Conservation (phyloP, 805 yeast species). For the Myxozyma vanderwaltii region DNA sequence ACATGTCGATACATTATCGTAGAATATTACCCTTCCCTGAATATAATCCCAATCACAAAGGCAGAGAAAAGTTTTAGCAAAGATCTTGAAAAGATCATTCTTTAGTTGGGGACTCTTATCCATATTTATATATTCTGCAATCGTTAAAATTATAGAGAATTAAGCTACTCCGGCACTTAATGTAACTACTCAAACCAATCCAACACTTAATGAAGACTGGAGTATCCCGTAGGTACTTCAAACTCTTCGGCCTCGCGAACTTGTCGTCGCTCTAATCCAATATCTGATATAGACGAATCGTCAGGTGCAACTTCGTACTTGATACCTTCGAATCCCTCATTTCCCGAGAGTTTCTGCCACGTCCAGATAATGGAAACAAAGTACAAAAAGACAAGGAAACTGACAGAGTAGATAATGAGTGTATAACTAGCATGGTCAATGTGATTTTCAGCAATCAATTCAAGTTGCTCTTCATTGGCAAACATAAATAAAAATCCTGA, state of each 20-base stretch:
- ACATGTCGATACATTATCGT: too few relatives aligned
- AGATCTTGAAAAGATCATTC: too few relatives aligned
- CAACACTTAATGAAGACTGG: background rate
- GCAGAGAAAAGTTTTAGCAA: too few relatives aligned
- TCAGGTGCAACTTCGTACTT: conserved; percentile 30
- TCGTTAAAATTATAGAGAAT: too few relatives aligned
- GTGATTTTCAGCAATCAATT: conserved; percentile 66
- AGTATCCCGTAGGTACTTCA: conserved; percentile 11
- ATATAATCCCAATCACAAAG: too few relatives aligned
- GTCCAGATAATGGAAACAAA: conserved; percentile 43
- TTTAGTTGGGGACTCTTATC: too few relatives aligned
- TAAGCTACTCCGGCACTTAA: too few relatives aligned
- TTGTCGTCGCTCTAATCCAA: conserved; percentile 23
- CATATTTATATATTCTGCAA: too few relatives aligned
- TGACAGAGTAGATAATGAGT: conserved; percentile 68
- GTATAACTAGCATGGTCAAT: conserved; percentile 86
- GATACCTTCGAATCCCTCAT: background rate
- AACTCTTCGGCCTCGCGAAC: conserved; percentile 23
- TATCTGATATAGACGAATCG: conserved; percentile 23
- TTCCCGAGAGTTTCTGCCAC: conserved; percentile 15
- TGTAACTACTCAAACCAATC: too few relatives aligned
- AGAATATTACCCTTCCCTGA: too few relatives aligned
- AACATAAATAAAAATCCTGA: conserved; percentile 86
- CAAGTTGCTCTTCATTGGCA: conserved; percentile 87
- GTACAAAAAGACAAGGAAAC: conserved; percentile 64